Evolutionary conservation across 1,139 yeast species (phyloP).

Genomic region (Suhomyces choctaworum): DNA sequence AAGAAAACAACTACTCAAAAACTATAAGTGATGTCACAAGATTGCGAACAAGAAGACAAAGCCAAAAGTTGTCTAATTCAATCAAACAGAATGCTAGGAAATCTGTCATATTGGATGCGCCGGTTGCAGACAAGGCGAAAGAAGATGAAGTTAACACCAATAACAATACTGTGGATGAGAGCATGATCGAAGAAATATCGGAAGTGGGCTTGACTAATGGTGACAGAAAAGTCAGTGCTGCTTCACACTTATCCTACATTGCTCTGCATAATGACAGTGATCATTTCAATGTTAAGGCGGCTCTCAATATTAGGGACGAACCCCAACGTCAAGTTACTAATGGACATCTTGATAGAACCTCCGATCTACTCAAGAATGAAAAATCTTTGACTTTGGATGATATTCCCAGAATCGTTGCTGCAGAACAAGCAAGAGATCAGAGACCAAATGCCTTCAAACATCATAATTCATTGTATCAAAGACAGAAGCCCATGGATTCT

Average conservation of each 20-base stretch:
- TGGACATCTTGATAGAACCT: slow-evolving; percentile 51
- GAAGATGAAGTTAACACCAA: slow-evolving; percentile 13
- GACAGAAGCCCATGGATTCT: slow-evolving; percentile 38
- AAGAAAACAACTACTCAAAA: slow-evolving; percentile 55
- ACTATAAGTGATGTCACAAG: slow-evolving; percentile 79
- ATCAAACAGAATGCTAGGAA: slow-evolving; percentile 50
- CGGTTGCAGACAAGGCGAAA: slow-evolving; percentile 53
- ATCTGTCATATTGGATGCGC: slow-evolving; percentile 51
- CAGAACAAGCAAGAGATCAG: slow-evolving; percentile 93
- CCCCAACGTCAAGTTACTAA: slow-evolving; percentile 36
- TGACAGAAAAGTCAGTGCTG: slow-evolving; percentile 21
- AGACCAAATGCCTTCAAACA: slow-evolving; percentile 84
- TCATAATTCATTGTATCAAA: slow-evolving; percentile 51
- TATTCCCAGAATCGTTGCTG: slow-evolving; percentile 94
- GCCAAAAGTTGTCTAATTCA: slow-evolving; percentile 60
- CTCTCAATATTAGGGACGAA: slow-evolving; percentile 48
- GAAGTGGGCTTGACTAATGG: slow-evolving; percentile 10
- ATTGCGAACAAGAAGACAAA: slow-evolving; percentile 71
- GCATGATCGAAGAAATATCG: slow-evolving; percentile 15
- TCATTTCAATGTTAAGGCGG: slow-evolving; percentile 37
- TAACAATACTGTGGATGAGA: slow-evolving; percentile 21
- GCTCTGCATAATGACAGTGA: slow-evolving; percentile 32
- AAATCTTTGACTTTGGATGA: slow-evolving; percentile 91
- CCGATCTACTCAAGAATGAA: slow-evolving; percentile 74
- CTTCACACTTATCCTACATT: slow-evolving; percentile 23